phyloP scores from a whole-genome alignment of 2,329 filamentous ascomycete genomes.

The Cucurbitaria berberidis region DNA sequence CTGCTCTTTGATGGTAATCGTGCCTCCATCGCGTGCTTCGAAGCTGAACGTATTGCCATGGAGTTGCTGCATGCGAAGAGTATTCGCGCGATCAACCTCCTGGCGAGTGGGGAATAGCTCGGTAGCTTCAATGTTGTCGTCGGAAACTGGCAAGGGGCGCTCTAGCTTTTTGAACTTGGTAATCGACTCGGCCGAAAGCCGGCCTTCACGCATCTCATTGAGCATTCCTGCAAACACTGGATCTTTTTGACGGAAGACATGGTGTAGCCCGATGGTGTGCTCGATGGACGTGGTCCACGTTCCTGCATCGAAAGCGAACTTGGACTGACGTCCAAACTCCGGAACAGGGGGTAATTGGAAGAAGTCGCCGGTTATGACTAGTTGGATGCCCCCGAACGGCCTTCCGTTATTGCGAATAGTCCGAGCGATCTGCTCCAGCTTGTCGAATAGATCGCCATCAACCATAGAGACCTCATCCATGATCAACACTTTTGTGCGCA shows the following conservation, averaged over 20 bases:
- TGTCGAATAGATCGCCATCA: conserved; percentile 95
- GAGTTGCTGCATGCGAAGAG: conserved; percentile 72
- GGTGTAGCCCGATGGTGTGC: conserved; percentile 92
- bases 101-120: conserved; percentile 90
- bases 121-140: conserved; percentile 80
- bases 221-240: conserved; percentile 90
- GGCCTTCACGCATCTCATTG: conserved; percentile 95
- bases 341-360: conserved; percentile 96
- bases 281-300: conserved; percentile 94
- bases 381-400: conserved; percentile 93
- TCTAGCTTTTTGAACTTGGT: conserved; percentile 75
- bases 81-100: conserved; percentile 90
- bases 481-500: conserved; percentile 83
- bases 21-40: conserved; percentile 75
- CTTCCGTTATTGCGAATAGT: conserved; percentile 86
- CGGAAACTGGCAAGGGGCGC: conserved; percentile 66
- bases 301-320: conserved; percentile 90
- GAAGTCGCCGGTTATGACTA: conserved; percentile 96
- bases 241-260: conserved; percentile 96
- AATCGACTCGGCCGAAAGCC: conserved; percentile 77
- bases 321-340: conserved; percentile 73
- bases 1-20: conserved; percentile 66
- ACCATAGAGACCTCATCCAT: conserved; percentile 99
- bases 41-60: conserved; percentile 72
- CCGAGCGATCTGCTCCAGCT: conserved; percentile 86